These are phyloP conservation scores for Citrullus amarus DNA, from an alignment of 306 rosid species.

Conservation along the genomic window DNA sequence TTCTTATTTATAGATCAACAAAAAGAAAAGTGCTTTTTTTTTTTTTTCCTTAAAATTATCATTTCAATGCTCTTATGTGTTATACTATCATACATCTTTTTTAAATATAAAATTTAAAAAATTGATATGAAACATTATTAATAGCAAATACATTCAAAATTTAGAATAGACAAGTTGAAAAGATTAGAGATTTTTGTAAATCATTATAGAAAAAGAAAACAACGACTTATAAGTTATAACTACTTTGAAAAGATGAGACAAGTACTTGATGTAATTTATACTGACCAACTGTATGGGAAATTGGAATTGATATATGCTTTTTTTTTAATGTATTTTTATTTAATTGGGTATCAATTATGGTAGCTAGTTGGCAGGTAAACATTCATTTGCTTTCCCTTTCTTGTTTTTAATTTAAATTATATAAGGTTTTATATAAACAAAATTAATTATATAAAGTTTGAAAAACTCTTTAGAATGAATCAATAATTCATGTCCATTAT, in stretches of 20 bases:
- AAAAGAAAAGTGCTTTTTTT: too few species aligned
- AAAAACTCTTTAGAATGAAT: background rate
- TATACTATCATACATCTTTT: too few species aligned
- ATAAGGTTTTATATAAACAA: background rate
- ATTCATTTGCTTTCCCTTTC: background rate
- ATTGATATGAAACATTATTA: too few species aligned
- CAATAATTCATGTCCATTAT: background rate
- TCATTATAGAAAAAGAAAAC: background rate
- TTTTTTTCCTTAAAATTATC: too few species aligned
- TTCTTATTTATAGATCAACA: too few species aligned
- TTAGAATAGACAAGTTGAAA: too few species aligned
- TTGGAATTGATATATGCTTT: background rate
- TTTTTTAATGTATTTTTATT: background rate
- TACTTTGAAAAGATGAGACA: background rate
- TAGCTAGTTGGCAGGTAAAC: background rate
- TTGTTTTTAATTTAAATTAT: background rate
- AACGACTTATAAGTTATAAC: background rate
- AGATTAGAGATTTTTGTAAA: background rate
- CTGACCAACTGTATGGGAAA: background rate
- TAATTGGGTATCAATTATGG: background rate
- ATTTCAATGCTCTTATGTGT: too few species aligned
- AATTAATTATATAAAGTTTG: background rate
- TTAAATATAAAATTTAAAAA: too few species aligned
- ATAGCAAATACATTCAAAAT: too few species aligned
- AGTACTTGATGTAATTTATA: background rate